These are phyloP conservation scores for Gleditsia sinensis DNA, from an alignment of 306 rosid species.

Conservation along the genomic window DNA sequence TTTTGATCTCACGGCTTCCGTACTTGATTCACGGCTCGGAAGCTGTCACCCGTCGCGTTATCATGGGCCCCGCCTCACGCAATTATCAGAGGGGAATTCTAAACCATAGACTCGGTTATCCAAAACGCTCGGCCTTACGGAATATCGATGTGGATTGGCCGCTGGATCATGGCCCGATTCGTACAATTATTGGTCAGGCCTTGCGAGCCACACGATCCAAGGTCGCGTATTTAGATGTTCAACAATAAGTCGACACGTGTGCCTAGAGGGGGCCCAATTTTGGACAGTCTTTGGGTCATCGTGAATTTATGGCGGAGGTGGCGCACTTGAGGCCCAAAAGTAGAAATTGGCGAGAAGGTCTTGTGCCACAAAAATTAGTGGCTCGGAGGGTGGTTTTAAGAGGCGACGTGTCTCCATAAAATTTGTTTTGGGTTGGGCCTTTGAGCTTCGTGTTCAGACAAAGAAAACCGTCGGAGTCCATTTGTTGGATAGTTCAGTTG, in stretches of 20 bases:
- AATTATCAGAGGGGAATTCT: neutral
- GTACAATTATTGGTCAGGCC: neutral
- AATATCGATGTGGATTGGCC: neutral
- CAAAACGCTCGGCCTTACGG: neutral
- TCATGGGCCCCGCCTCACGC: conserved; percentile 21
- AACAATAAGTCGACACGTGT: neutral
- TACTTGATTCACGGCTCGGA: neutral
- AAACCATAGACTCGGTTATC: neutral
- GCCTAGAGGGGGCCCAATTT: neutral
- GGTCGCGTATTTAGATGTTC: neutral
- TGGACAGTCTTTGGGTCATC: neutral
- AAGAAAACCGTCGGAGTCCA: neutral
- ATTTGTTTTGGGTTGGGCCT: conserved; percentile 35
- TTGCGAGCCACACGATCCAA: neutral
- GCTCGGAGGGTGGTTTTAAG: neutral
- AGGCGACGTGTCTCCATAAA: neutral
- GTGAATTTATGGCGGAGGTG: neutral
- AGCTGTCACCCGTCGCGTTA: neutral
- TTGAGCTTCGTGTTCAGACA: conserved; percentile 21
- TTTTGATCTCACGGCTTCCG: neutral
- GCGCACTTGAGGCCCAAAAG: conserved; percentile 28
- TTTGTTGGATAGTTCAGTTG: neutral
- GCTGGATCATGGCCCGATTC: neutral
- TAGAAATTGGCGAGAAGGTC: neutral
- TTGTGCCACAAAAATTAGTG: conserved; percentile 39